phyloP scores from a whole-genome alignment of 306 rosid species.

The Cucurbita argyrosperma region DNA sequence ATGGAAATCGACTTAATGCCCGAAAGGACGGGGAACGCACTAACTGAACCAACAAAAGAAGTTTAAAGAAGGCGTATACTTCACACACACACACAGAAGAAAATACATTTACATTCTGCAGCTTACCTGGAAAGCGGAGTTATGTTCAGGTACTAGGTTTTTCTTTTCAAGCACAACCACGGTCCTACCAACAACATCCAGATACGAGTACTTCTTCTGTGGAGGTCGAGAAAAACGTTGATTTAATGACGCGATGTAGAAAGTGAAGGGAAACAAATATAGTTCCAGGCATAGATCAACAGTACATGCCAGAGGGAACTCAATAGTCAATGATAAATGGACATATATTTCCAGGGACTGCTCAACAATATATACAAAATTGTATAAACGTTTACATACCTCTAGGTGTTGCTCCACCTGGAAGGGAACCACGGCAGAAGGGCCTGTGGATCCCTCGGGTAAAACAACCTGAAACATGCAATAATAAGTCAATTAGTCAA shows the following conservation, averaged over 20 bases:
- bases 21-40: not conserved
- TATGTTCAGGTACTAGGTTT: constrained; percentile 84
- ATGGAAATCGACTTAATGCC: not conserved
- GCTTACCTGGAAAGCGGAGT: constrained; percentile 74
- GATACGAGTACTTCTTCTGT: constrained; percentile 86
- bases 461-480: constrained; percentile 57
- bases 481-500: constrained; percentile 4
- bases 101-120: not conserved
- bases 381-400: constrained; percentile 24
- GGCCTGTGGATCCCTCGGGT: constrained; percentile 87
- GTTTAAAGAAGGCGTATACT: not conserved
- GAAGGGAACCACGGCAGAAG: constrained; percentile 60
- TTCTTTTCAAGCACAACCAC: constrained; percentile 81
- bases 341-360: too few relatives aligned
- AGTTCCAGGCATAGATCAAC: not conserved
- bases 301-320: not conserved
- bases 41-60: not conserved
- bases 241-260: not conserved
- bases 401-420: constrained; percentile 61
- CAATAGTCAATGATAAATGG: not conserved
- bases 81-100: not conserved
- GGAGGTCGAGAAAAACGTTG: constrained; percentile 13
- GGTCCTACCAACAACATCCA: constrained; percentile 86
- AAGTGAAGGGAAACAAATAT: not conserved
- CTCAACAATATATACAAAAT: too few relatives aligned